phyloP scores from a whole-genome alignment of 2,329 filamentous ascomycete genomes.

The Penicillium occitanis region DNA sequence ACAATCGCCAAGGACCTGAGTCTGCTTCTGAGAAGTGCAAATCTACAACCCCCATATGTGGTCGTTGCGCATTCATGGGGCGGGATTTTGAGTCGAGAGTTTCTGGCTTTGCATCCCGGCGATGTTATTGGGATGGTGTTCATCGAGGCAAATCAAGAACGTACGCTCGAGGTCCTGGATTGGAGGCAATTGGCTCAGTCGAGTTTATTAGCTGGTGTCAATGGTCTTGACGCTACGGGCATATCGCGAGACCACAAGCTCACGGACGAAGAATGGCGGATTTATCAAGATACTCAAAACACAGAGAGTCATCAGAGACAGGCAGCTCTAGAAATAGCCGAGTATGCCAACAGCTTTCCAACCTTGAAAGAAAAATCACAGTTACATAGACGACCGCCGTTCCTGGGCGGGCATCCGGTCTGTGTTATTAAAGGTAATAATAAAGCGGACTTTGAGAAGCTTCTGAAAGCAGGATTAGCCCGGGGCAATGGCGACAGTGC shows the following conservation, averaged over 20 bases:
- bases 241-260: not conserved
- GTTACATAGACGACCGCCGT: not conserved
- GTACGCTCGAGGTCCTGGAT: not conserved
- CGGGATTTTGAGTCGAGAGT: conserved; percentile 6
- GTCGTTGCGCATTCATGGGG: conserved; percentile 12
- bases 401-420: not conserved
- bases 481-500: not conserved
- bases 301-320: not conserved
- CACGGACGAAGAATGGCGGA: not conserved
- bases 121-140: conserved; percentile 1
- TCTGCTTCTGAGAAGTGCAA: not conserved
- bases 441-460: not conserved
- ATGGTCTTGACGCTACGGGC: not conserved
- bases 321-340: conserved; percentile 1
- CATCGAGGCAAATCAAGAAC: conserved; percentile 2
- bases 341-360: not conserved
- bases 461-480: not conserved
- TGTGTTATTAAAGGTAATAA: not conserved
- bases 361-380: not conserved
- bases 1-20: conserved; percentile 1
- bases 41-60: not conserved
- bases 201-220: not conserved
- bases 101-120: not conserved
- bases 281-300: not conserved
- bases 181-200: not conserved